Evolutionary conservation across 257 asterid species (phyloP).

Genomic region (Solanum neorickii): DNA sequence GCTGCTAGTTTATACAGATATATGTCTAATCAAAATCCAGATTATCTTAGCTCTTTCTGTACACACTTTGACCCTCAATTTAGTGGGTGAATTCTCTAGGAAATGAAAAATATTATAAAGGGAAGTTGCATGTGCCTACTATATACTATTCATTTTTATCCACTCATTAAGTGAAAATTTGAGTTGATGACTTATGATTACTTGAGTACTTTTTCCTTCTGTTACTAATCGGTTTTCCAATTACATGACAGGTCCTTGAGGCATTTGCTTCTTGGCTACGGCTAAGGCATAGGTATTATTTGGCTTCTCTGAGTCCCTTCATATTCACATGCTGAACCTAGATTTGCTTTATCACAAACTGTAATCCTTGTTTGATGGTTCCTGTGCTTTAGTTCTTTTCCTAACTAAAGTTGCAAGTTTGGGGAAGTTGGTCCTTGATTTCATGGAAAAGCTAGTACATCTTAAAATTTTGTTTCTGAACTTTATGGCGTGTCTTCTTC

Average conservation of each 20-base stretch:
- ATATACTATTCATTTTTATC: not conserved
- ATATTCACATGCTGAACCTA: not conserved
- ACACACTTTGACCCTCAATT: not conserved
- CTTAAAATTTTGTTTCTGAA: not conserved
- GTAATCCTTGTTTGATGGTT: not conserved
- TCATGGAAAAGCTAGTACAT: not conserved
- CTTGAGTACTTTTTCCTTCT: not conserved
- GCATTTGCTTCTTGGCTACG: constrained; percentile 99
- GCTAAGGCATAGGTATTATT: constrained; percentile 72
- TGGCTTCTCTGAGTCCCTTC: constrained; percentile 4
- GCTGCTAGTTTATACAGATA: not conserved
- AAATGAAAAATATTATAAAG: not conserved
- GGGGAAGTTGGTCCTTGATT: not conserved
- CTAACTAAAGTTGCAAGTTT: not conserved
- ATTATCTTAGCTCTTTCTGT: not conserved
- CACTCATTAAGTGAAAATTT: not conserved
- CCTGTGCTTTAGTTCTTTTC: not conserved
- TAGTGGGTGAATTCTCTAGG: not conserved
- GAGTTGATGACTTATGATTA: not conserved
- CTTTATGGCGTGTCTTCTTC: not conserved
- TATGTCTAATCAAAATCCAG: not conserved
- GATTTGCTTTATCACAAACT: not conserved
- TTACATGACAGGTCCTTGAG: constrained; percentile 74
- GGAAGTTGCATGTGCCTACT: not conserved
- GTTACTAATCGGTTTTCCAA: constrained; percentile 4